Conservation (phyloP, 2,329 filamentous ascomycete species). For the Botrytis tulipae region DNA sequence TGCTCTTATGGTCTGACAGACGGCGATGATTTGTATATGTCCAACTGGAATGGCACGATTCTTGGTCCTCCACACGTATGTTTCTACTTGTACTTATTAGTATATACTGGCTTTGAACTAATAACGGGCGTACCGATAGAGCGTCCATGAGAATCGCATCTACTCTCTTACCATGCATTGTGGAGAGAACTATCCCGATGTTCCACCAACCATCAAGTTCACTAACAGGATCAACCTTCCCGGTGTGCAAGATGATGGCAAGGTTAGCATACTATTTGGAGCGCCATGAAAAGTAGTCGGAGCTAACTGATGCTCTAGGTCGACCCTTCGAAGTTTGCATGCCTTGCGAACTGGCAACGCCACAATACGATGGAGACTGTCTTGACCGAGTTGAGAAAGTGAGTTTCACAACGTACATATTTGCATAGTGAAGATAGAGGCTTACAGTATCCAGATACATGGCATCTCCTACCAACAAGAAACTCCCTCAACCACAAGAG, state of each 20-base stretch:
- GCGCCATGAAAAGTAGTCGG: neutral
- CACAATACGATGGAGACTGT: constrained; percentile 96
- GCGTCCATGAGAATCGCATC: constrained; percentile 97
- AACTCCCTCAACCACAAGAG: constrained; percentile 89
- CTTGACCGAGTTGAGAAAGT: constrained; percentile 81
- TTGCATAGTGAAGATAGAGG: constrained; percentile 1
- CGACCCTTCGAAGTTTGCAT: constrained; percentile 78
- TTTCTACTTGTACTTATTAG: constrained; percentile 26
- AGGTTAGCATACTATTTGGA: constrained; percentile 47
- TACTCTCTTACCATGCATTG: constrained; percentile 98
- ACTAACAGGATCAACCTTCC: constrained; percentile 95
- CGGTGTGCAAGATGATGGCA: constrained; percentile 77
- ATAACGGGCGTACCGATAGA: constrained; percentile 49
- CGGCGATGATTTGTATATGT: constrained; percentile 93
- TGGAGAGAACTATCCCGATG: constrained; percentile 82
- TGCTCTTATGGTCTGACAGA: constrained; percentile 97
- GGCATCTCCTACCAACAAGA: constrained; percentile 89
- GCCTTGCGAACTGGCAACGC: constrained; percentile 85
- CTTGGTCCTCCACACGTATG: constrained; percentile 92
- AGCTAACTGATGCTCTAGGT: constrained; percentile 51
- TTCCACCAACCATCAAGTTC: constrained; percentile 87
- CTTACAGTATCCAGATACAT: constrained; percentile 67
- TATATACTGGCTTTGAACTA: constrained; percentile 8
- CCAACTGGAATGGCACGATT: constrained; percentile 98
- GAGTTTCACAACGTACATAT: constrained; percentile 30